A percentile compares a stretch with the other conserved stretches of the same genome.
These are phyloP conservation scores for Leishmania braziliensis DNA, from an alignment of 208 protist species.

Conservation along the genomic window DNA sequence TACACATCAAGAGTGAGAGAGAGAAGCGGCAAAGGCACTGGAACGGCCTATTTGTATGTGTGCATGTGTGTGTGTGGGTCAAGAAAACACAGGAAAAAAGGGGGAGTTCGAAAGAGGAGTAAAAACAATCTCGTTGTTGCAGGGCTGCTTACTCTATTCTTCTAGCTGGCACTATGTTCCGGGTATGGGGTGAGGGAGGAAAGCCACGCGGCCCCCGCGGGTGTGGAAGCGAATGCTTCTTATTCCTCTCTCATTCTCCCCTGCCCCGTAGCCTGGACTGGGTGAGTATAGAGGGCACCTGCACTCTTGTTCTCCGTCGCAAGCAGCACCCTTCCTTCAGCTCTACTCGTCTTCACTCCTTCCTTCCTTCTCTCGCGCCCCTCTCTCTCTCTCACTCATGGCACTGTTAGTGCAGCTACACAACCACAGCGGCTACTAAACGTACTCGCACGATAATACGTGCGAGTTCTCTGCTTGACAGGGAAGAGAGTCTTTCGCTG, in stretches of 20 bases:
- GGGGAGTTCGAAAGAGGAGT: too few relatives aligned
- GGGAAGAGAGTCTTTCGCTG: slow-evolving; percentile 8
- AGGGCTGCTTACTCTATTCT: too few relatives aligned
- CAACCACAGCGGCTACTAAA: neutral
- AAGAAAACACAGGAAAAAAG: too few relatives aligned
- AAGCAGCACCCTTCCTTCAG: neutral
- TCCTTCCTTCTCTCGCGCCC: neutral
- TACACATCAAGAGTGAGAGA: too few relatives aligned
- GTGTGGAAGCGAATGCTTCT: neutral
- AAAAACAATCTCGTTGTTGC: too few relatives aligned
- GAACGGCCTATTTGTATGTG: too few relatives aligned
- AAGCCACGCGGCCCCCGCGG: too few relatives aligned
- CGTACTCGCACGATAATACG: neutral
- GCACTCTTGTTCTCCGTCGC: slow-evolving; percentile 1
- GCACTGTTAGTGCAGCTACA: neutral
- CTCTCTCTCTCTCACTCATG: neutral
- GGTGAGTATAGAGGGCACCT: neutral
- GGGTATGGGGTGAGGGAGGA: too few relatives aligned
- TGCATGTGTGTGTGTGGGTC: too few relatives aligned
- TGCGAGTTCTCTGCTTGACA: neutral
- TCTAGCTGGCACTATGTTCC: too few relatives aligned
- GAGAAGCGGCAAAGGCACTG: too few relatives aligned
- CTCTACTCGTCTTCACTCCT: neutral
- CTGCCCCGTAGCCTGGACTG: slow-evolving; percentile 3
- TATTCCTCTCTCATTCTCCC: slow-evolving; percentile 14